phyloP scores from a whole-genome alignment of 371 early-diverging fungal genomes.

The Smittium culicis region DNA sequence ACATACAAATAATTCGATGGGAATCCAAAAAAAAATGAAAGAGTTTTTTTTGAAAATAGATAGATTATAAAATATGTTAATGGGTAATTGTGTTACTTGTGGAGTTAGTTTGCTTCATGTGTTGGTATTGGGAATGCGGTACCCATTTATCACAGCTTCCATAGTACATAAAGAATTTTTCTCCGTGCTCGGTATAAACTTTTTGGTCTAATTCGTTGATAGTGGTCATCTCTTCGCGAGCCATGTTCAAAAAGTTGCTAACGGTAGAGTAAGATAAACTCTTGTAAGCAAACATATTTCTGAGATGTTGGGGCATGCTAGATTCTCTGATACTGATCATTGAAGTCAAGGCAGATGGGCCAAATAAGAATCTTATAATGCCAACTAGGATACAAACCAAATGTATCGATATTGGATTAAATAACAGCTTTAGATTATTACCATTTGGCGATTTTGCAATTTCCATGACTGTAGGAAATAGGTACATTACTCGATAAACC shows the following conservation, averaged over 20 bases:
- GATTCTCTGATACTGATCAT: conserved; percentile 30
- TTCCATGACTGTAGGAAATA: conserved; percentile 65
- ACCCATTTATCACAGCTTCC: conserved; percentile 64
- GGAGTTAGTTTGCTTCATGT: conserved; percentile 49
- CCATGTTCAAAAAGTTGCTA: conserved; percentile 51
- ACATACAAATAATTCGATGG: conserved; percentile 5
- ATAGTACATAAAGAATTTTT: conserved; percentile 66
- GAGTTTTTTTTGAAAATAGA: no score
- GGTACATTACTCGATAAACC: conserved; percentile 44
- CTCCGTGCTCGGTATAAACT: conserved; percentile 38
- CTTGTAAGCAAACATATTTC: conserved; percentile 41
- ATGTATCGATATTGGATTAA: conserved; percentile 28
- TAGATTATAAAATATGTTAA: no score
- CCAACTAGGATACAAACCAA: conserved; percentile 29
- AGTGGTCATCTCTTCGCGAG: conserved; percentile 52
- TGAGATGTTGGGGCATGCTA: conserved; percentile 32
- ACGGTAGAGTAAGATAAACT: conserved; percentile 43
- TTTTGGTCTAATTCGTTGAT: conserved; percentile 50
- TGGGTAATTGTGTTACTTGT: conserved; percentile 41
- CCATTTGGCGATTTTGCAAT: conserved; percentile 67
- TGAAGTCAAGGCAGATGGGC: conserved; percentile 21
- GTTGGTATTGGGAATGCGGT: conserved; percentile 50
- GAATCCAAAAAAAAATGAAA: not conserved
- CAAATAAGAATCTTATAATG: conserved; percentile 29
- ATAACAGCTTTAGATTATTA: conserved; percentile 39